Evolutionary conservation across 176 grass and related monocot genomes (phyloP).

Genomic region (Carex scoparia): DNA sequence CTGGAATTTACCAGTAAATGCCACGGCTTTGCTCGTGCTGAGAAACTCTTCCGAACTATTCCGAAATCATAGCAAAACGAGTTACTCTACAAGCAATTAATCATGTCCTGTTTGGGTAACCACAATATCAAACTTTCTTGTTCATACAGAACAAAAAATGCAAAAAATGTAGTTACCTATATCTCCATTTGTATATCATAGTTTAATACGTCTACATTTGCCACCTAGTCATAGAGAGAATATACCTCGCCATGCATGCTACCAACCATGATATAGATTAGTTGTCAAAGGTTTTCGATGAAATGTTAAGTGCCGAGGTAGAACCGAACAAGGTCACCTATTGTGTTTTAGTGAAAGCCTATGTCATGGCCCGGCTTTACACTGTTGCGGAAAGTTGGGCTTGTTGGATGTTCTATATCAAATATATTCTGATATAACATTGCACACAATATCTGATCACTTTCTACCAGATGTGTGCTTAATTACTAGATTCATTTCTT

Average conservation of each 20-base stretch:
- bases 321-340: conserved; percentile 85
- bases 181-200: conserved; percentile 54
- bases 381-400: conserved; percentile 62
- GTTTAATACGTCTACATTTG: conserved; percentile 78
- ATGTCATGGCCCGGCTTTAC: conserved; percentile 78
- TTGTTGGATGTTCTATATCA: no score
- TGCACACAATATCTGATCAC: no score
- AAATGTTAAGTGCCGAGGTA: conserved; percentile 62
- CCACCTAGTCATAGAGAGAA: conserved; percentile 57
- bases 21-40: conserved; percentile 65
- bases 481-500: no score
- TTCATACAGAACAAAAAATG: conserved; percentile 75
- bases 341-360: conserved; percentile 57
- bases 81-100: conserved; percentile 75
- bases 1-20: conserved; percentile 86
- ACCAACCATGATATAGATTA: conserved; percentile 59
- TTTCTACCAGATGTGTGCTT: no score
- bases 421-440: no score
- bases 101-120: conserved; percentile 57
- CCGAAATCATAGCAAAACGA: conserved; percentile 53
- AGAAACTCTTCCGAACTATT: conserved; percentile 62
- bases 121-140: conserved; percentile 65
- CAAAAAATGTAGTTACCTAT: conserved; percentile 51
- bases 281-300: conserved; percentile 58
- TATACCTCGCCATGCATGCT: conserved; percentile 66